phyloP scores from a whole-genome alignment of 129 eudicot genomes.

The Tanacetum coccineum region DNA sequence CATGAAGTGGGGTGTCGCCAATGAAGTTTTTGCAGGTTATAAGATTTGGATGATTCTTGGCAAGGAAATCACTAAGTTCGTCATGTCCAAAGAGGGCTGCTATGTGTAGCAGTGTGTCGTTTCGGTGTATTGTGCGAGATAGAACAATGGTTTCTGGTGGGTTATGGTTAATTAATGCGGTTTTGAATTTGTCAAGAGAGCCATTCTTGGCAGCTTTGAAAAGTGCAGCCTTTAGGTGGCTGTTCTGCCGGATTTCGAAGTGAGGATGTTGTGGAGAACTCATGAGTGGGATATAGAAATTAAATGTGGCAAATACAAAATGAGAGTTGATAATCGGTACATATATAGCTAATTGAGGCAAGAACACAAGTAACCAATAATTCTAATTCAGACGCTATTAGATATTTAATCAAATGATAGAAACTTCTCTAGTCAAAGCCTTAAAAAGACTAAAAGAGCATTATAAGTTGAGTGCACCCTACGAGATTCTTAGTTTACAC shows the following conservation, averaged over 20 bases:
- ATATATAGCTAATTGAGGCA: too few species aligned
- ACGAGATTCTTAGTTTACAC: too few species aligned
- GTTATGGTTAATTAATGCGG: not conserved
- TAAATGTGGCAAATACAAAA: not conserved
- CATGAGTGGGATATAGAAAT: too few species aligned
- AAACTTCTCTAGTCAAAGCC: too few species aligned
- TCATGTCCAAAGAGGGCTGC: conserved; percentile 11
- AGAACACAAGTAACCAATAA: too few species aligned
- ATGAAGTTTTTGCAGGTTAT: conserved; percentile 22
- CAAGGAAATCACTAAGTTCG: not conserved
- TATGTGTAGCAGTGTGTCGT: conserved; percentile 28
- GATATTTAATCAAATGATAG: too few species aligned
- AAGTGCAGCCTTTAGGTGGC: not conserved
- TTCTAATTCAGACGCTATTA: too few species aligned
- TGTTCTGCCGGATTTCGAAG: not conserved
- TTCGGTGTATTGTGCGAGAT: conserved; percentile 7
- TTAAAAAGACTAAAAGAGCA: not conserved
- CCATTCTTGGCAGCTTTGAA: conserved; percentile 15
- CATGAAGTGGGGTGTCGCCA: conserved; percentile 39
- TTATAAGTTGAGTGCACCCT: not conserved
- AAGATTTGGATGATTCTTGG: not conserved
- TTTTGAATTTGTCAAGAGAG: not conserved
- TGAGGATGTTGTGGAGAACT: not conserved
- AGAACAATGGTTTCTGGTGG: not conserved
- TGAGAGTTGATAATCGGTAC: not conserved